Evolutionary conservation across 768 basidiomycete genomes (phyloP).

Genomic region (Pisolithus tinctorius): DNA sequence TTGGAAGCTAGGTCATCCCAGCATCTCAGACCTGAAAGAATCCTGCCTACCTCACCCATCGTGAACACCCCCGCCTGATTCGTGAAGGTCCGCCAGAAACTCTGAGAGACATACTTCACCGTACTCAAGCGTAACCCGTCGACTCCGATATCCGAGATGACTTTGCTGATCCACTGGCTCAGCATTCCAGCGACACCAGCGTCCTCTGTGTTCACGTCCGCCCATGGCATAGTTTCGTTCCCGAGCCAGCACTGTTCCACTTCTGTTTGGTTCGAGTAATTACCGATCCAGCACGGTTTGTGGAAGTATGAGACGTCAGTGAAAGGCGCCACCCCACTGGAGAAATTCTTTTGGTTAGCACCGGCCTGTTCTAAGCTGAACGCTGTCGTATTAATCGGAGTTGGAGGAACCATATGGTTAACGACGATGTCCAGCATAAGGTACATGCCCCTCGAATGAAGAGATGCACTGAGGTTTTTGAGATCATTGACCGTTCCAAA

Average conservation of each 20-base stretch:
- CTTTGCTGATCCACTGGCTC: slow-evolving; percentile 41
- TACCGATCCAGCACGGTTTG: slow-evolving; percentile 32
- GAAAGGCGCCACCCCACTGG: slow-evolving; percentile 25
- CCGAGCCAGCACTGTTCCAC: slow-evolving; percentile 60
- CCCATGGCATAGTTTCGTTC: slow-evolving; percentile 43
- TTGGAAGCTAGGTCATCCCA: slow-evolving; percentile 3
- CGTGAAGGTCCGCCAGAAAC: slow-evolving; percentile 46
- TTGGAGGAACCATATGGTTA: slow-evolving; percentile 48
- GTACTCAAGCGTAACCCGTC: slow-evolving; percentile 53
- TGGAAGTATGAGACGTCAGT: slow-evolving; percentile 33
- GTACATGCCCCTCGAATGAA: slow-evolving; percentile 49
- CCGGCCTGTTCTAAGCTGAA: too few relatives aligned
- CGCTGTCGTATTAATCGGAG: slow-evolving; percentile 17
- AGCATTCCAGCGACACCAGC: slow-evolving; percentile 34
- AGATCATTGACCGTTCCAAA: slow-evolving; percentile 50
- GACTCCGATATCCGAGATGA: slow-evolving; percentile 40
- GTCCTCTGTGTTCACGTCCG: slow-evolving; percentile 53
- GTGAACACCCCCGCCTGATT: slow-evolving; percentile 41
- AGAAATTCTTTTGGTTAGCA: not conserved
- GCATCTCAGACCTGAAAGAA: not conserved
- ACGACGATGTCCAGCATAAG: slow-evolving; percentile 60
- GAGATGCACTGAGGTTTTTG: slow-evolving; percentile 36
- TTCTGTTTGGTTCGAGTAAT: slow-evolving; percentile 40
- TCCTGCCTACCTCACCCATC: slow-evolving; percentile 35
- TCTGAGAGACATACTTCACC: slow-evolving; percentile 43